Base-by-base conservation (phyloP, 805 yeast species). In the Saccharomycopsis vini region DNA sequence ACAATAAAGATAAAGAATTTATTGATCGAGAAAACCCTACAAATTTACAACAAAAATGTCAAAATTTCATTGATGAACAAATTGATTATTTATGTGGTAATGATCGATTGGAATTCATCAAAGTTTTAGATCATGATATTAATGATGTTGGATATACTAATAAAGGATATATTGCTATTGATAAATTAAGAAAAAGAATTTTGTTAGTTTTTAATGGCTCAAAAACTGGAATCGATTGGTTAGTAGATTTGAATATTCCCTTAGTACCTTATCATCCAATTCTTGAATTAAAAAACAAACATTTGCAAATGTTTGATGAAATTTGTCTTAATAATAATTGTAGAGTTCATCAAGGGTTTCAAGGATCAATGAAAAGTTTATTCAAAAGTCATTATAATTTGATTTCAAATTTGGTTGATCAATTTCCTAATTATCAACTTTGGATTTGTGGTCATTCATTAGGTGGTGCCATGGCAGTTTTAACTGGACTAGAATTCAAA, bases 371-470 rank as follows among this genome's bases (percentile, higher is more conserved):
- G 36, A 59, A 62, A 42, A 63, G 62, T 12, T 67, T 75, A 63
- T 68, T 39, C 60, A 55, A 2, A 52, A 59, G 9, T 63, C 71
- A 28, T 55, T 72, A 29, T 50, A 5, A 60, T 7, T 59, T 53
- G 9, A 62, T 79, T 1, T 52, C 58, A 10, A 50, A 52, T 1
- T 52, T 70, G 18, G 57, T 62, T 18, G 45, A 58, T 6, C 53
- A 62, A 16, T 61, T 69, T 53, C 73, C 77, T 0, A 68, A 66
- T 18, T 80, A 77, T 55, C 56, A 65, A 20, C 47, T 81, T 4
- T 67, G 72, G 3, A 66, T 80, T 1, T 62, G 77, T 1, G 94
- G 94, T 0, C 94, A 85, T 59, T 84, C 92, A 0, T 59, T 84
- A 34, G 89, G 88, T 3, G 94, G 79, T 6, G 88, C 88, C 0